Percentiles rank a stretch among this genome's conserved stretches.
These are phyloP conservation scores for Camellia oleifera DNA, from an alignment of 179 eudicot species.

Conservation along the genomic window DNA sequence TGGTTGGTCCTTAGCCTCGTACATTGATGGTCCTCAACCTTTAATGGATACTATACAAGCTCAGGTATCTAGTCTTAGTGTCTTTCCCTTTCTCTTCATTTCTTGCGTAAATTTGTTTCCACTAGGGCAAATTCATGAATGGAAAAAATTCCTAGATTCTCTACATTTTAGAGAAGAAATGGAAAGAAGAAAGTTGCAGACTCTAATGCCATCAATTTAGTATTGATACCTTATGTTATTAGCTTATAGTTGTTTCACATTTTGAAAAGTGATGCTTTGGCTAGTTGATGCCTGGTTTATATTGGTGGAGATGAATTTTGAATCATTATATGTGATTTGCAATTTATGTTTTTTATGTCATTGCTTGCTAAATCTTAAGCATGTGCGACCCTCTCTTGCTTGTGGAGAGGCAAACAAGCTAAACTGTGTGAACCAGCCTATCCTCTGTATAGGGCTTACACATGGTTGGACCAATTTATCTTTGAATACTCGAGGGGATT, in stretches of 20 bases:
- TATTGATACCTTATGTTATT: background rate
- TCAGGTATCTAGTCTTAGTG: constrained; percentile 36
- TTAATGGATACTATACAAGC: constrained; percentile 27
- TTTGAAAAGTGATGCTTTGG: background rate
- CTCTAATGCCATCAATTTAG: background rate
- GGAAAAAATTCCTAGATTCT: background rate
- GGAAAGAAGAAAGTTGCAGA: background rate
- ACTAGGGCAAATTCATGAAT: background rate
- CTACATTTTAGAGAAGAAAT: background rate
- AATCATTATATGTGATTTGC: background rate
- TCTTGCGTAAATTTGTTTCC: background rate
- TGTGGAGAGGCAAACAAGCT: no score
- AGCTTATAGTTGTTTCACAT: background rate
- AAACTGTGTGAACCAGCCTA: no score
- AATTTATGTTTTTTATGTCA: background rate
- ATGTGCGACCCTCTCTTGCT: no score
- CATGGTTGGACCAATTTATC: no score
- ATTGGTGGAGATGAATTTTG: background rate
- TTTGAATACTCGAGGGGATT: no score
- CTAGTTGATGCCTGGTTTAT: background rate
- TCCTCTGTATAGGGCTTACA: no score
- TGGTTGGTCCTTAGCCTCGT: constrained; percentile 91
- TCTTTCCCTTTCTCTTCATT: background rate
- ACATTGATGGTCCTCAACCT: constrained; percentile 37
- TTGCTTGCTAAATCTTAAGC: no score